Evolutionary conservation across 2,329 filamentous ascomycete genomes (phyloP), one percentile per base, ranked within the genome.

Genomic region (Hymenoscyphus infarciens): DNA sequence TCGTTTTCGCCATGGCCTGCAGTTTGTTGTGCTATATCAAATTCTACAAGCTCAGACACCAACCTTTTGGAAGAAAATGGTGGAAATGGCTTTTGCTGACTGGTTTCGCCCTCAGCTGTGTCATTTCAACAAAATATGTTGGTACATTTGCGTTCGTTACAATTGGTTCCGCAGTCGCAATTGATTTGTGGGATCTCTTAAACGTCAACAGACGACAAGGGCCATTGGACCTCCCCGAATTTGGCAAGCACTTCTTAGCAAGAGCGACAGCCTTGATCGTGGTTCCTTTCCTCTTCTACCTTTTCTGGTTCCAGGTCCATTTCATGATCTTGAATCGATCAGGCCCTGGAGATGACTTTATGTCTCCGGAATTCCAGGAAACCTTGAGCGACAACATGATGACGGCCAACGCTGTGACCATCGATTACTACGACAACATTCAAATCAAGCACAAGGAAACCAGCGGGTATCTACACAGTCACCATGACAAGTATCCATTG

Each of bases 271-370:
- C 90, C 15, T 82, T 99, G 61, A 91, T 98, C 70, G 75, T 97
- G 69, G 85, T 98, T 69, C 95, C 95, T 15, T 97, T 99, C 82
- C 82, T 98, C 73, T 96, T 99, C 78, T 99, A 99, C 78, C 85
- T 99, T 56, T 98, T 99, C 83, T 99, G 95, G 95, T 99, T 99
- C 87, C 95, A 99, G 82, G 93, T 99, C 33, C 95, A 99, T 79
- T 99, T 99, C 76, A 83, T 91, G 54, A 91, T 99, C 71, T 83
- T 99, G 66, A 89, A 80, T 68, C 85, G 88, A 64, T 98, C 95
- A 59, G 95, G 95, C 39, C 94, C 95, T 54, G 95, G 95, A 60
- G 95, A 99, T 74, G 94, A 98, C 73, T 99, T 99, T 79, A 99
- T 99, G 95, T 92, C 90, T 3, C 95, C 95, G 1, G 92, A 95